Percentiles rank a stretch among this genome's conserved stretches.
Evolutionary conservation across 495 filamentous ascomycete species (phyloP).

Genomic region (Tuber microsphaerosporum): DNA sequence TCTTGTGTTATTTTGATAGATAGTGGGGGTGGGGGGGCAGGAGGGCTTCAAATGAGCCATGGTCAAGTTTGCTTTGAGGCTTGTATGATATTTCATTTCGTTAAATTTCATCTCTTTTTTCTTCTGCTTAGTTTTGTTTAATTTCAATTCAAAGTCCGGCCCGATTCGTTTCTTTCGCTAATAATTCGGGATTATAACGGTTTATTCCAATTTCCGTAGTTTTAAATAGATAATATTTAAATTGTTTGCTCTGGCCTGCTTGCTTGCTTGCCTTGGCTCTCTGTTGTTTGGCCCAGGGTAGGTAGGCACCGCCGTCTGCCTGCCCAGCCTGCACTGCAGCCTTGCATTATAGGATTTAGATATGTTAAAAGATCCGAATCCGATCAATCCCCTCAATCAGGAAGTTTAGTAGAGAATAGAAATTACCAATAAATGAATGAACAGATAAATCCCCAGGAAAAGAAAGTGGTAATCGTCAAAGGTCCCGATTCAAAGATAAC

Average conservation of each 20-base stretch:
- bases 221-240: slow-evolving; percentile 2
- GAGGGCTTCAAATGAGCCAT: not conserved
- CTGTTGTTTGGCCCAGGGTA: not conserved
- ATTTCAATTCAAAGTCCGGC: not conserved
- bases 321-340: too few species aligned
- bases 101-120: not conserved
- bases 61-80: not conserved
- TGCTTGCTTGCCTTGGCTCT: not conserved
- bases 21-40: not conserved
- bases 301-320: too few species aligned
- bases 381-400: not conserved
- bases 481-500: not conserved
- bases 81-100: not conserved
- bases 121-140: not conserved
- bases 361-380: not conserved
- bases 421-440: not conserved
- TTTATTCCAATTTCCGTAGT: not conserved
- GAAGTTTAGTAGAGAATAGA: not conserved
- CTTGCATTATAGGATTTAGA: not conserved
- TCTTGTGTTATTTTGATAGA: not conserved
- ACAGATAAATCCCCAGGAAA: not conserved
- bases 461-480: not conserved
- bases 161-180: not conserved
- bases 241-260: not conserved
- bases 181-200: not conserved